Conservation (phyloP, 768 basidiomycete genomes). For the Amylocystis lapponica region DNA sequence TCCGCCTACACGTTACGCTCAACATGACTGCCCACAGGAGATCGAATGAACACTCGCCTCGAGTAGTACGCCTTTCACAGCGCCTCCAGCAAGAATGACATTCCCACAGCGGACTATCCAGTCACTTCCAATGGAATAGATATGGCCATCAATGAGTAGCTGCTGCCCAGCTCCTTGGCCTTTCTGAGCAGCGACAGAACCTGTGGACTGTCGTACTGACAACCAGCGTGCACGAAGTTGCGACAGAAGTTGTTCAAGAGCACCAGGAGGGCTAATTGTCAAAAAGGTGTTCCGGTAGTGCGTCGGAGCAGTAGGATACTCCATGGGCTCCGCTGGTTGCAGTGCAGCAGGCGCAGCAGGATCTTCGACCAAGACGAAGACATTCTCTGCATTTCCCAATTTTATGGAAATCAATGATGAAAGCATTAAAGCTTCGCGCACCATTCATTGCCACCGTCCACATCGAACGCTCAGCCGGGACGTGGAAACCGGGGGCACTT, state of each 20-base stretch:
- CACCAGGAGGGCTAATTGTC: conserved; percentile 67
- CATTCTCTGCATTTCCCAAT: conserved; percentile 38
- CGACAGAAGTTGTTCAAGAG: conserved; percentile 66
- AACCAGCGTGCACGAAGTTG: conserved; percentile 77
- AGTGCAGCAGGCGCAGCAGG: conserved; percentile 65
- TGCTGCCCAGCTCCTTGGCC: conserved; percentile 53
- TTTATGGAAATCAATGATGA: neutral
- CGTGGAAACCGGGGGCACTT: conserved; percentile 44
- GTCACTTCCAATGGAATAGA: conserved; percentile 74
- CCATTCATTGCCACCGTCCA: conserved; percentile 71
- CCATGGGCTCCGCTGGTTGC: conserved; percentile 19
- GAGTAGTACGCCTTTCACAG: conserved; percentile 76
- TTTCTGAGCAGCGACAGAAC: conserved; percentile 28
- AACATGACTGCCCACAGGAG: neutral
- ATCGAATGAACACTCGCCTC: conserved; percentile 43
- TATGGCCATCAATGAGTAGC: conserved; percentile 63
- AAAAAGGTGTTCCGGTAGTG: conserved; percentile 77
- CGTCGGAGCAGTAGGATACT: conserved; percentile 24
- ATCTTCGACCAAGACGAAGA: conserved; percentile 76
- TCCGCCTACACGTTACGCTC: conserved; percentile 69
- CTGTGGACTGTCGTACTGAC: conserved; percentile 48
- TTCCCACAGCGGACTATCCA: conserved; percentile 80
- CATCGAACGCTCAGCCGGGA: conserved; percentile 62
- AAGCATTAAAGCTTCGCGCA: neutral
- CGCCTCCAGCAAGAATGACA: conserved; percentile 69